Evolutionary conservation across 805 yeast genomes (phyloP).

Genomic region (Helenozyma rhizophorensis): DNA sequence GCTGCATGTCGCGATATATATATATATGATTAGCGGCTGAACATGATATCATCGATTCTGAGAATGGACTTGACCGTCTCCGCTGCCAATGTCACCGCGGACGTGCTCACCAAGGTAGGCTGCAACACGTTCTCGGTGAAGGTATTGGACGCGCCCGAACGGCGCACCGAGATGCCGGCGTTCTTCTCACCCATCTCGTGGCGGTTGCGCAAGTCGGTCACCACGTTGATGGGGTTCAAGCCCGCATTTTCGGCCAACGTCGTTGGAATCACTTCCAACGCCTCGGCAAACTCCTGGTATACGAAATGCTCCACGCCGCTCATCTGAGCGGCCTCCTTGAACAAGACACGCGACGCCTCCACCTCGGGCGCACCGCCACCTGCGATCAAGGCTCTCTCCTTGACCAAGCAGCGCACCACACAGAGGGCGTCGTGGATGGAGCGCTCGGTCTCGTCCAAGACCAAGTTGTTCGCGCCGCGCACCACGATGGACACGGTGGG

Average conservation of each 20-base stretch:
- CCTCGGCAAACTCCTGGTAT: constrained; percentile 87
- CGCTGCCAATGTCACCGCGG: constrained; percentile 91
- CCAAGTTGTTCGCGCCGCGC: constrained; percentile 90
- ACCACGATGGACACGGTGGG: constrained; percentile 86
- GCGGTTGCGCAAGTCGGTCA: constrained; percentile 84
- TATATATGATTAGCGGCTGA: constrained; percentile 26
- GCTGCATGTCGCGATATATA: no score
- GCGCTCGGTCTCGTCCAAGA: constrained; percentile 94
- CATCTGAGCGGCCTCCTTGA: constrained; percentile 65
- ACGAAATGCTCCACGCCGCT: constrained; percentile 88
- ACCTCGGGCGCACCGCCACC: constrained; percentile 99
- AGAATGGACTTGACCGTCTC: constrained; percentile 94
- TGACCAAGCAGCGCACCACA: constrained; percentile 83
- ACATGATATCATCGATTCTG: constrained; percentile 95
- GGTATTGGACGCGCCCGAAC: constrained; percentile 89
- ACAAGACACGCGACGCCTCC: constrained; percentile 73
- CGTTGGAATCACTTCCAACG: constrained; percentile 88
- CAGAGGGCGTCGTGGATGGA: constrained; percentile 96
- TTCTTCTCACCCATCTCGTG: constrained; percentile 88
- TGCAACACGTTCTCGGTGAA: constrained; percentile 92
- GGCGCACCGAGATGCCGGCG: constrained; percentile 94
- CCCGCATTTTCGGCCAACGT: constrained; percentile 96
- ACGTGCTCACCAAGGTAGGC: constrained; percentile 91
- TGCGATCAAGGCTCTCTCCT: constrained; percentile 85
- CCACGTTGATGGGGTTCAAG: constrained; percentile 82